Conservation (phyloP, 345 rosid species). For the Gossypium stocksii region DNA sequence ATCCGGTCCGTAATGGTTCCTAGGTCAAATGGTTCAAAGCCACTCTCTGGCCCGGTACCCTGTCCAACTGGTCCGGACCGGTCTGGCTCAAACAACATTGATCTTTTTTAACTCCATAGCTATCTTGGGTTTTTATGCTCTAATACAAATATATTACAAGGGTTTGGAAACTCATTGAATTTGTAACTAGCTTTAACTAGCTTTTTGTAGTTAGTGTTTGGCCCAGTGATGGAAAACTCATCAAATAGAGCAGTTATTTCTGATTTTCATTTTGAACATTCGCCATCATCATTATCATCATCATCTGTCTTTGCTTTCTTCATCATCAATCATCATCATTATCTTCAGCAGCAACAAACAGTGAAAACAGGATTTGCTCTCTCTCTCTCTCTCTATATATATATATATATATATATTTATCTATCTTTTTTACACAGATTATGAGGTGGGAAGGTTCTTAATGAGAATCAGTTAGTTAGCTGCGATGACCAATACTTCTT, state of each 20-base stretch:
- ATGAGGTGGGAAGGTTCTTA: neutral
- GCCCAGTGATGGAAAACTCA: constrained; percentile 2
- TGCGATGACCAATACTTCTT: neutral
- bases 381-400: neutral
- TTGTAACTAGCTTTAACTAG: neutral
- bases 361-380: neutral
- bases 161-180: neutral
- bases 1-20: too few species aligned
- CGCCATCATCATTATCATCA: neutral
- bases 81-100: too few species aligned
- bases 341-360: neutral
- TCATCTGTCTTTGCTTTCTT: neutral
- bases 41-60: too few species aligned
- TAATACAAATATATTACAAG: neutral
- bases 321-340: neutral
- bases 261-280: neutral
- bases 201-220: neutral
- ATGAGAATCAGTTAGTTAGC: neutral
- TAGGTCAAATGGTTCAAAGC: too few species aligned
- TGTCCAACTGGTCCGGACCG: too few species aligned
- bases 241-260: neutral
- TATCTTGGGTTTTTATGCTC: neutral
- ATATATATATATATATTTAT: neutral
- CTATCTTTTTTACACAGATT: neutral
- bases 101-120: neutral